These are phyloP conservation scores for Knufia petricola DNA, from an alignment of 2,329 filamentous ascomycete genomes.

Conservation along the genomic window DNA sequence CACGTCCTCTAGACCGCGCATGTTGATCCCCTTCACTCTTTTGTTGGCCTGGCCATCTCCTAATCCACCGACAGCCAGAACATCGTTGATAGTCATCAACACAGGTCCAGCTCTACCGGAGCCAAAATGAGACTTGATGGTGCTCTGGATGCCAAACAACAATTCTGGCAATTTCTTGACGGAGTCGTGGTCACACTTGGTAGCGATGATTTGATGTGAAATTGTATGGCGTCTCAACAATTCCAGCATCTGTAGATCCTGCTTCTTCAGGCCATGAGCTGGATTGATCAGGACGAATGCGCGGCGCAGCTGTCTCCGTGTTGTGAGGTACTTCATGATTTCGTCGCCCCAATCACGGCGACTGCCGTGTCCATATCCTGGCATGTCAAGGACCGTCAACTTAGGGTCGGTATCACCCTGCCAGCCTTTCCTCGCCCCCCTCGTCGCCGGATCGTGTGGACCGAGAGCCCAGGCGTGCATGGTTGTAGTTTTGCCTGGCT, in stretches of 20 bases:
- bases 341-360: constrained; percentile 54
- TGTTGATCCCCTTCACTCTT: constrained; percentile 36
- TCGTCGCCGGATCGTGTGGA: constrained; percentile 29
- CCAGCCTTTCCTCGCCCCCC: constrained; percentile 24
- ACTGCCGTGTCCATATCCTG: constrained; percentile 58
- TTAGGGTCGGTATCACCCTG: constrained; percentile 29
- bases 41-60: constrained; percentile 51
- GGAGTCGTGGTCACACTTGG: constrained; percentile 47
- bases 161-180: constrained; percentile 30
- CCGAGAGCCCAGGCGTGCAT: constrained; percentile 59
- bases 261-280: constrained; percentile 53
- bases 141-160: constrained; percentile 31
- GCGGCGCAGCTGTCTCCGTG: constrained; percentile 51
- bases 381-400: constrained; percentile 59
- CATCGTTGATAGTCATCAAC: constrained; percentile 27
- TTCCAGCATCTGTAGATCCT: constrained; percentile 48
- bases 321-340: constrained; percentile 58
- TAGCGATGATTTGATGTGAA: constrained; percentile 56
- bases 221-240: constrained; percentile 48
- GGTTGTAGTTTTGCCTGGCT: constrained; percentile 51
- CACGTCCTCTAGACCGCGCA: constrained; percentile 52
- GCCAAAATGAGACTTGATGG: constrained; percentile 33
- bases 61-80: constrained; percentile 30
- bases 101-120: constrained; percentile 27
- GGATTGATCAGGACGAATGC: constrained; percentile 58